Percentiles rank a stretch among this genome's conserved stretches.
phyloP scores from a whole-genome alignment of 768 basidiomycete species.

The Serendipita indica region DNA sequence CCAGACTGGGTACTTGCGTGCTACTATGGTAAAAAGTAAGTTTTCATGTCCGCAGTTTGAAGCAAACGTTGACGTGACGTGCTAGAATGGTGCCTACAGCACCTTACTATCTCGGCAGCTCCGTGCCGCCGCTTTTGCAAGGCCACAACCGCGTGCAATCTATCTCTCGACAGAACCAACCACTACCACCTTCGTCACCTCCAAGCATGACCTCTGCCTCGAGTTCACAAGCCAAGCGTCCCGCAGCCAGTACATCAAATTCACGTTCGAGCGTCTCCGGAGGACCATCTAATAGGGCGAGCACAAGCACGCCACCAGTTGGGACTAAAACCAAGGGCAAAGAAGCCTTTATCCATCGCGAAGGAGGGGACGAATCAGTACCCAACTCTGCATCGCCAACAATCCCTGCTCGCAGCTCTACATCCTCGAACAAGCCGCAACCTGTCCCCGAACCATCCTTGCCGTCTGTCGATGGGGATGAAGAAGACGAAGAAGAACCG shows the following conservation, averaged over 20 bases:
- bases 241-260: conserved; percentile 51
- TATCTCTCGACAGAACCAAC: conserved; percentile 54
- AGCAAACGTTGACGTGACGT: neutral
- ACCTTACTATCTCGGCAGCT: conserved; percentile 61
- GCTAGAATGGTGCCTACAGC: conserved; percentile 76
- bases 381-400: conserved; percentile 7
- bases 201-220: conserved; percentile 20
- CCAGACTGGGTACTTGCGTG: conserved; percentile 93
- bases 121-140: conserved; percentile 28
- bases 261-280: conserved; percentile 43
- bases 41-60: neutral
- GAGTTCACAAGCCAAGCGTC: conserved; percentile 22
- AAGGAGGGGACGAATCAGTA: neutral
- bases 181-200: conserved; percentile 27
- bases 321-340: conserved; percentile 25
- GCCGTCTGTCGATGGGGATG: conserved; percentile 14
- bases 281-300: conserved; percentile 20
- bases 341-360: conserved; percentile 20
- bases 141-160: conserved; percentile 47
- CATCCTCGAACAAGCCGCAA: conserved; percentile 9
- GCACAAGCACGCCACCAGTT: conserved; percentile 25
- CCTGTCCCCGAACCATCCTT: conserved; percentile 15
- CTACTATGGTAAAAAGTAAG: conserved; percentile 66
- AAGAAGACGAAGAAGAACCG: conserved; percentile 14
- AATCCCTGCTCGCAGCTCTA: conserved; percentile 5